These are phyloP conservation scores for Globisporangium viniferum DNA, from an alignment of 352 stramenopile species.

Conservation along the genomic window DNA sequence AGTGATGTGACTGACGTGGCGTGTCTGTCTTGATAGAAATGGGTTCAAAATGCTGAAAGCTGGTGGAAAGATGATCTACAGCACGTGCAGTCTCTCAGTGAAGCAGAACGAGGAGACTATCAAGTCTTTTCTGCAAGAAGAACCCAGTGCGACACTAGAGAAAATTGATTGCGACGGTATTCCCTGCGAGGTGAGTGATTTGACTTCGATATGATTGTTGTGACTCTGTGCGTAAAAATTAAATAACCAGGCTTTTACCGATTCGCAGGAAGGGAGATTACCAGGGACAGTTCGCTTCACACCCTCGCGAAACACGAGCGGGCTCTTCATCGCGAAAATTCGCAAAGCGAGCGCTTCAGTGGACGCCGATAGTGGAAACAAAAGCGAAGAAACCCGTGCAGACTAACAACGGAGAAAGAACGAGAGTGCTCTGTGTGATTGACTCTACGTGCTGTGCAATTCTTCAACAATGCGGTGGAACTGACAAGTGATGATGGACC, in stretches of 20 bases:
- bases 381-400: neutral
- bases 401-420: neutral
- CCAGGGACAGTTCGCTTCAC: conserved; percentile 67
- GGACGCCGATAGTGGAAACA: neutral
- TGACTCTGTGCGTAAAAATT: neutral
- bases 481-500: neutral
- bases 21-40: conserved; percentile 30
- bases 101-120: conserved; percentile 95
- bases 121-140: conserved; percentile 58
- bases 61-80: conserved; percentile 93
- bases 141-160: conserved; percentile 32
- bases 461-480: neutral
- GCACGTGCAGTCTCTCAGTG: conserved; percentile 91
- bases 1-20: neutral
- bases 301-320: conserved; percentile 62
- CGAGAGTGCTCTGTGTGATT: neutral
- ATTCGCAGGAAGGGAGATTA: conserved; percentile 40
- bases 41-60: conserved; percentile 87
- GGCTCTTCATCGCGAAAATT: conserved; percentile 72
- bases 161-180: conserved; percentile 37
- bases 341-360: conserved; percentile 19
- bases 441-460: neutral
- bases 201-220: neutral
- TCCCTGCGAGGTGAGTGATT: conserved; percentile 40
- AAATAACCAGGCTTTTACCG: neutral